Base-by-base conservation (phyloP, 257 asterid species). In the Voacanga thouarsii region DNA sequence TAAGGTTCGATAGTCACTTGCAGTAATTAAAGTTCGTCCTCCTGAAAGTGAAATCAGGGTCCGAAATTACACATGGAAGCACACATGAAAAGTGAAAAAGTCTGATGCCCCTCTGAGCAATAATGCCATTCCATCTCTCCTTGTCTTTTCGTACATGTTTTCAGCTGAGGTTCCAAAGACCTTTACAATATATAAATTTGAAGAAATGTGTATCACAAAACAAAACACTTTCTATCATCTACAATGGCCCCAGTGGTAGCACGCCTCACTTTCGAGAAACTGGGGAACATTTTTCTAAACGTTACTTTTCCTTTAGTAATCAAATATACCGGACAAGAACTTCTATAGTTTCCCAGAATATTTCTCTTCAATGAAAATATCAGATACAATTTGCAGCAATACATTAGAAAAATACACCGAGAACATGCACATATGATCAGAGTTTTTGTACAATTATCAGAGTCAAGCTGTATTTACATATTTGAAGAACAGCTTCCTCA, bases 221-320 rank as follows among this genome's bases (percentile, higher is more conserved):
- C 72, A 67, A 70, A 49, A 16, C 37, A 41, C 28, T 55, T 69
- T 69, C 12, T 4, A 68, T 77, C 45, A 43, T 39, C 49, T 56
- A 43, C 14, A 76, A 56, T 50, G 81, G 67, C 57, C 80, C 75
- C 70, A 66, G 69, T 2, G 44, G 23, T 41, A 43, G 76, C 81
- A 77, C 33, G 80, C 80, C 28, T 6, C 5, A 39, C 57, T 19
- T n/a, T 68, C 53, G 19, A 33, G 24, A 33, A 4, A 37, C 71
- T 0, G 4, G 61, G 19, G 37, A 33, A 33, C 24, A 5, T 57
- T 59, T 61, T 28, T 3, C 74, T 65, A 30, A 76, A 24, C 43
- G 1, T 63, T 33, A 65, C 74, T 65, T 51, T 33, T 6, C 12
- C 50, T 44, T 43, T 24, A 75, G 72, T 15, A 60, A 44, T 44